Evolutionary conservation across 257 asterid species (phyloP).

Genomic region (Solanum verrucosum): DNA sequence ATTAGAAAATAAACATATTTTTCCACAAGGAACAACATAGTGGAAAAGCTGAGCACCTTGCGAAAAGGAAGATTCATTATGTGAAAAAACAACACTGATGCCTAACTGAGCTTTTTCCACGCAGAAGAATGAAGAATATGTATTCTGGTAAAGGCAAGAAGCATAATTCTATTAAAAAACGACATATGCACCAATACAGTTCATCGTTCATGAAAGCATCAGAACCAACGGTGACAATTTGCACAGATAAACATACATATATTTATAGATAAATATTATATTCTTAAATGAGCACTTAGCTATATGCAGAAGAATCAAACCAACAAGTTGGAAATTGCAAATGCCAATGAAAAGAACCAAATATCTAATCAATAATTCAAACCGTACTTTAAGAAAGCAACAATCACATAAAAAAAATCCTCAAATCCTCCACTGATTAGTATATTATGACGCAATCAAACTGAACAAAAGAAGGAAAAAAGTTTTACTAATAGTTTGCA

Average conservation of each 20-base stretch:
- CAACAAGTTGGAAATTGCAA: not conserved
- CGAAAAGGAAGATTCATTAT: constrained; percentile 33
- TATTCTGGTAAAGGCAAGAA: not conserved
- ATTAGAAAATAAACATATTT: constrained; percentile 3
- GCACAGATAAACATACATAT: constrained; percentile 23
- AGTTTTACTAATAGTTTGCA: not conserved
- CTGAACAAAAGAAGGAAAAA: not conserved
- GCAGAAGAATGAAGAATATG: not conserved
- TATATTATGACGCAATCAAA: not conserved
- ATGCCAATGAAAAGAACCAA: constrained; percentile 18
- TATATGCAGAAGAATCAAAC: constrained; percentile 2
- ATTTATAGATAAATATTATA: constrained; percentile 20
- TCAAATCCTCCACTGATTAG: constrained; percentile 24
- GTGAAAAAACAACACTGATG: constrained; percentile 42
- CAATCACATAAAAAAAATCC: constrained; percentile 22
- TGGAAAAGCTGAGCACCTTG: constrained; percentile 21
- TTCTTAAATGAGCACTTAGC: constrained; percentile 38
- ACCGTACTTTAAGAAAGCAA: constrained; percentile 19
- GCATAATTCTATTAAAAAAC: constrained; percentile 21
- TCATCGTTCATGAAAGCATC: constrained; percentile 38
- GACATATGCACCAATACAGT: not conserved
- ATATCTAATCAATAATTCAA: constrained; percentile 37
- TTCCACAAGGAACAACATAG: constrained; percentile 12
- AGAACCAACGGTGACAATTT: constrained; percentile 44
- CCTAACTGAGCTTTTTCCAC: not conserved